These are phyloP conservation scores for Pseudogymnoascus sp. DNA, from an alignment of 2,329 filamentous ascomycete species.

Conservation along the genomic window DNA sequence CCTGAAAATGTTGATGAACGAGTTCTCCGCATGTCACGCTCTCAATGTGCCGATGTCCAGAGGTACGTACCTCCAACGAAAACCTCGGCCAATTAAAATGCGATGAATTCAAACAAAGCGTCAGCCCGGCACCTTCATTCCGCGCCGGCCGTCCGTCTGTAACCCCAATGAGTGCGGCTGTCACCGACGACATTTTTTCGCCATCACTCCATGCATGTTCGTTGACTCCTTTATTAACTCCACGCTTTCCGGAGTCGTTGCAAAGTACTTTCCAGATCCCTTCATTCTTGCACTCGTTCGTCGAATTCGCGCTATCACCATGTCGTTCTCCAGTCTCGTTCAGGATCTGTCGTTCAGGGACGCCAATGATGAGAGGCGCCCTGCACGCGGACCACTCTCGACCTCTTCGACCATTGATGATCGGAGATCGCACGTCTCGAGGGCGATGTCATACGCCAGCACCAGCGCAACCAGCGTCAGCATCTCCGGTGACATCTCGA, in stretches of 20 bases:
- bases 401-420: constrained; percentile 45
- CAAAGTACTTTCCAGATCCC: background rate
- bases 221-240: background rate
- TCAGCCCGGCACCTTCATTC: background rate
- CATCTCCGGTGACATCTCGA: constrained; percentile 68
- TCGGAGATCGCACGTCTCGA: constrained; percentile 51
- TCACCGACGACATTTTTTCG: background rate
- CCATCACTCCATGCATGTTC: constrained; percentile 4
- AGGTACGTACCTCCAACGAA: background rate
- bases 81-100: constrained; percentile 8
- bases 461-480: constrained; percentile 60
- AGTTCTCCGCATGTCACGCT: background rate
- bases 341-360: constrained; percentile 57
- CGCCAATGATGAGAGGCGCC: constrained; percentile 35
- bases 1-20: background rate
- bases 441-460: constrained; percentile 58
- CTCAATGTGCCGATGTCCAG: background rate
- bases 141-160: background rate
- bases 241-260: background rate
- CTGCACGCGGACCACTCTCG: constrained; percentile 38
- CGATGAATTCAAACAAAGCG: background rate
- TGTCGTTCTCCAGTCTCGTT: constrained; percentile 62
- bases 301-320: constrained; percentile 26
- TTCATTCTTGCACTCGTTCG: background rate
- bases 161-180: constrained; percentile 7